phyloP scores from a whole-genome alignment of 164 flowering plant genomes.

The Buxus sempervirens region DNA sequence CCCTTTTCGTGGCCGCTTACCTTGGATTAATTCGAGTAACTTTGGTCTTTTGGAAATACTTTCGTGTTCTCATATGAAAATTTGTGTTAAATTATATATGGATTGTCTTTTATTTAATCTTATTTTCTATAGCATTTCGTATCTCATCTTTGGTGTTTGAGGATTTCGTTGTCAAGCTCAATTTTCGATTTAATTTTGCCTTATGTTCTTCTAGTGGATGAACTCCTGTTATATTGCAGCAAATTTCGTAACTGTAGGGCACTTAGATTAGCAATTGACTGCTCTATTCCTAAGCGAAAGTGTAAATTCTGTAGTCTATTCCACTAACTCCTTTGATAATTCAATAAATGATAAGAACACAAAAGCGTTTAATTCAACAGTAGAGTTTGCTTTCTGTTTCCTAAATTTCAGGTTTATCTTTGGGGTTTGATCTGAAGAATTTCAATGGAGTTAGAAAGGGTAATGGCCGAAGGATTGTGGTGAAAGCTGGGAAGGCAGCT shows the following conservation, averaged over 20 bases:
- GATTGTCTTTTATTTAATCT: not conserved
- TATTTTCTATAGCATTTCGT: constrained; percentile 5
- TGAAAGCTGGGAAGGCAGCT: constrained; percentile 60
- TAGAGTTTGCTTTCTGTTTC: not conserved
- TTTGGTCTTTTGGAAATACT: not conserved
- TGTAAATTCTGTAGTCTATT: not conserved
- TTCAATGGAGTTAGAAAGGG: constrained; percentile 26
- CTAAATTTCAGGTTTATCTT: constrained; percentile 51
- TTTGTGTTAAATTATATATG: not conserved
- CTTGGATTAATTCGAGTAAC: not conserved
- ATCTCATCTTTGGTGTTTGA: not conserved
- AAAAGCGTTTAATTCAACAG: too few species aligned
- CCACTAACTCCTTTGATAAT: not conserved
- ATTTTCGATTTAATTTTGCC: not conserved
- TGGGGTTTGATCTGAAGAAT: constrained; percentile 45
- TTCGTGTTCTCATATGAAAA: not conserved
- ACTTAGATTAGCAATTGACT: not conserved
- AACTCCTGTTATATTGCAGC: not conserved
- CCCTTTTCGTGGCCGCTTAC: not conserved
- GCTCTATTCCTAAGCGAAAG: not conserved
- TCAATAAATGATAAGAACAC: not conserved
- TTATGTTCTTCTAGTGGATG: too few species aligned
- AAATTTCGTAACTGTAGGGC: not conserved
- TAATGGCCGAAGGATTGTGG: constrained; percentile 50
- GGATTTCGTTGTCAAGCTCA: not conserved